Percentiles rank a stretch among this genome's conserved stretches.
These are phyloP conservation scores for Cladosporium sp. DNA, from an alignment of 2,329 filamentous ascomycete species.

Conservation along the genomic window DNA sequence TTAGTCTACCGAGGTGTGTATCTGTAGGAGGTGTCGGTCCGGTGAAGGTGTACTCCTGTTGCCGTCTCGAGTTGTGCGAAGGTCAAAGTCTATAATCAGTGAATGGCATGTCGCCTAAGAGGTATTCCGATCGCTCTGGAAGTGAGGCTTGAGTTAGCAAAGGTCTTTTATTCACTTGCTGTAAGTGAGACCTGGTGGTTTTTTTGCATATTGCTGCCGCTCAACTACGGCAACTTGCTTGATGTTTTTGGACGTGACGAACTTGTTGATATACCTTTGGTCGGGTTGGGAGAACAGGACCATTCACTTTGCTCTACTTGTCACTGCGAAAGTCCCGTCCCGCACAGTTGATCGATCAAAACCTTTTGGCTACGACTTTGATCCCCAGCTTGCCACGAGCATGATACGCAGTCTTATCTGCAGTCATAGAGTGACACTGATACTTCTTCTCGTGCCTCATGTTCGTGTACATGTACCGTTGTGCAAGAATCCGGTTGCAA, in stretches of 20 bases:
- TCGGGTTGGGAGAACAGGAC: no score
- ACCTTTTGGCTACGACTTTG: no score
- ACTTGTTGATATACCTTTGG: background rate
- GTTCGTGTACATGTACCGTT: no score
- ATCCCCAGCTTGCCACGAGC: no score
- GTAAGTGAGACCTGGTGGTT: background rate
- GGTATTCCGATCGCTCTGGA: background rate
- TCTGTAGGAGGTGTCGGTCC: slow-evolving; percentile 1
- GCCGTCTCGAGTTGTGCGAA: background rate
- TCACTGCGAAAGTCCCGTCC: no score
- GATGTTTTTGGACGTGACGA: background rate
- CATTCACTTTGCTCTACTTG: no score
- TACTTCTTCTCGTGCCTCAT: no score
- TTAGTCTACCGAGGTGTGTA: background rate
- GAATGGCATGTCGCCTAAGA: background rate
- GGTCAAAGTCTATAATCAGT: background rate
- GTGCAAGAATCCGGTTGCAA: no score
- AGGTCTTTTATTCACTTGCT: background rate
- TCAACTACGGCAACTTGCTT: background rate
- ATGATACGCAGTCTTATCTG: no score
- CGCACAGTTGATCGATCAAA: no score
- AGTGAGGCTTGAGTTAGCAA: background rate
- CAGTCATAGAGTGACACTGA: no score
- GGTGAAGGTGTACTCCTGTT: slow-evolving; percentile 1
- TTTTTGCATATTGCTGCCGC: background rate